These are phyloP conservation scores for Trichocladium uniseriatum DNA, from an alignment of 495 filamentous ascomycete genomes.

Conservation along the genomic window DNA sequence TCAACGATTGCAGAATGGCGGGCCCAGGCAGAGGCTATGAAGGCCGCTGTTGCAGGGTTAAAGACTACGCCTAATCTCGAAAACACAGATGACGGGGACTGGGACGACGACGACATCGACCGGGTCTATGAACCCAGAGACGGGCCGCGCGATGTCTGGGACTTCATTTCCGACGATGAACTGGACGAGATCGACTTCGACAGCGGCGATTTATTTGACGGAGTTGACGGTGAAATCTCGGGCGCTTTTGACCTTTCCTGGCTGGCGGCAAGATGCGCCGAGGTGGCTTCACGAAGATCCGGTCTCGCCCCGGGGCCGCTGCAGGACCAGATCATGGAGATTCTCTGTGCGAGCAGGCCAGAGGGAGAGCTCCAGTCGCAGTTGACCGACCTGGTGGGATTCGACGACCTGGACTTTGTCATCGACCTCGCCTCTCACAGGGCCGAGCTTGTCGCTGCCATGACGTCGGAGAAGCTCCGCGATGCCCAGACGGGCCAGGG, in stretches of 20 bases:
- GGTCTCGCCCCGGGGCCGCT: conserved; percentile 55
- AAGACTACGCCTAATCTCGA: not conserved
- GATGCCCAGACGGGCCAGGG: conserved; percentile 37
- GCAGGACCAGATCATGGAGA: conserved; percentile 59
- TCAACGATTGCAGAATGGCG: conserved; percentile 29
- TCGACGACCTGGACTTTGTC: conserved; percentile 82
- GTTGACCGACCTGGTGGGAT: conserved; percentile 85
- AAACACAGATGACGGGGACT: conserved; percentile 12
- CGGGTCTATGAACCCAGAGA: conserved; percentile 53
- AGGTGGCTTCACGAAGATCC: conserved; percentile 48
- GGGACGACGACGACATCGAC: conserved; percentile 44
- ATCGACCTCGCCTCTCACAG: conserved; percentile 72
- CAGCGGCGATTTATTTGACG: conserved; percentile 36
- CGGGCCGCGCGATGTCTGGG: conserved; percentile 78
- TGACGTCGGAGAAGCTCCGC: conserved; percentile 24
- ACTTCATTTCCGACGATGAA: conserved; percentile 67
- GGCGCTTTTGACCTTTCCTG: conserved; percentile 43
- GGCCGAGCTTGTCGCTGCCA: conserved; percentile 45
- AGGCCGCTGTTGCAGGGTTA: conserved; percentile 34
- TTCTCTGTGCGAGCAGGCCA: conserved; percentile 53
- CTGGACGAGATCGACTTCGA: conserved; percentile 42
- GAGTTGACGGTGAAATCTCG: conserved; percentile 15
- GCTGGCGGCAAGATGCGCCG: conserved; percentile 56
- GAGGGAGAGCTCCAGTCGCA: conserved; percentile 83
- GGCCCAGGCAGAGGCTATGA: conserved; percentile 39